Conservation (phyloP, 2,329 filamentous ascomycete genomes). For the Metarhizium robertsii region DNA sequence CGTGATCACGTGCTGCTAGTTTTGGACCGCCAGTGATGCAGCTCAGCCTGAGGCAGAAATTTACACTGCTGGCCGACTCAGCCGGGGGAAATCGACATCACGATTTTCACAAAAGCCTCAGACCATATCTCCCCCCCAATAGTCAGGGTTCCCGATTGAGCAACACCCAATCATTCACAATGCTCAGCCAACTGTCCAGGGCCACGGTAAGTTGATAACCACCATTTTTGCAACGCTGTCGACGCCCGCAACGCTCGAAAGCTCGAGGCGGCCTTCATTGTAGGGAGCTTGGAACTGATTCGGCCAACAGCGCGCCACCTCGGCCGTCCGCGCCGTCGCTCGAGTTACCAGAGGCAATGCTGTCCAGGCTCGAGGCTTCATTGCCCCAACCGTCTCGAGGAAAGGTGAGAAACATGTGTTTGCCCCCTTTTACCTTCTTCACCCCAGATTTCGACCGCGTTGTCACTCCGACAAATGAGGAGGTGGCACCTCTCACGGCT, state of each 20-base stretch:
- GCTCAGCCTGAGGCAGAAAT: slow-evolving; percentile 18
- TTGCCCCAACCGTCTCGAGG: slow-evolving; percentile 51
- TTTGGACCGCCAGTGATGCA: background rate
- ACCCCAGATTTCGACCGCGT: background rate
- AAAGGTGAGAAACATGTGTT: slow-evolving; percentile 42
- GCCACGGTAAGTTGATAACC: slow-evolving; percentile 39
- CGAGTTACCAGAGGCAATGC: slow-evolving; percentile 31
- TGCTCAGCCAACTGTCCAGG: slow-evolving; percentile 47
- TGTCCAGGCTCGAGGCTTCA: slow-evolving; percentile 46
- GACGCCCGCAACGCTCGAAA: background rate
- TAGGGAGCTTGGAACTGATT: background rate
- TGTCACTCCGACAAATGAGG: background rate
- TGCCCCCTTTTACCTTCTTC: background rate
- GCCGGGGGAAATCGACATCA: slow-evolving; percentile 24
- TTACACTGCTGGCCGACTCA: slow-evolving; percentile 11
- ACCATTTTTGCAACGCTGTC: background rate
- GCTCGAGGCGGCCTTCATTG: background rate
- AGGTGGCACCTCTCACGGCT: background rate
- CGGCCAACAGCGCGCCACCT: slow-evolving; percentile 38
- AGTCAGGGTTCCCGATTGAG: slow-evolving; percentile 34
- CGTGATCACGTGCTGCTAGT: no score
- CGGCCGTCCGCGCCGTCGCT: slow-evolving; percentile 39
- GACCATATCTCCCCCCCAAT: slow-evolving; percentile 20
- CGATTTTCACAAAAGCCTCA: slow-evolving; percentile 38
- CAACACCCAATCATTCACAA: slow-evolving; percentile 38